A percentile compares a stretch with the other conserved stretches of the same genome.
Evolutionary conservation across 352 stramenopile species (phyloP).

Genomic region (Phytophthora sp.): DNA sequence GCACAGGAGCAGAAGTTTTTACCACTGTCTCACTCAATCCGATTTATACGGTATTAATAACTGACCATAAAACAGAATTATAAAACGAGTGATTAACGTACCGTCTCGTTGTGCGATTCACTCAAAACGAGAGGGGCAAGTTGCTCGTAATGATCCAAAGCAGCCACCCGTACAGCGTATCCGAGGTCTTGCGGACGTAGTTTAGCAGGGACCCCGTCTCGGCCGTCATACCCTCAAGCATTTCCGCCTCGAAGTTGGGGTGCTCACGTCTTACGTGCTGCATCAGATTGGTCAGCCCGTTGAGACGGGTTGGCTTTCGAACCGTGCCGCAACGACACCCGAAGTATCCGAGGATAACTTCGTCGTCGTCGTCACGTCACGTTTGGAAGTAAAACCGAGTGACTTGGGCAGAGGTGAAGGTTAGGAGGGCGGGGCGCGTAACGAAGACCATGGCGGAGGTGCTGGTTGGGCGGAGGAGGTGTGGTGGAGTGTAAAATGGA

Average conservation of each 20-base stretch:
- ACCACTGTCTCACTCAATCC: no score
- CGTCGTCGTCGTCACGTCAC: slow-evolving; percentile 15
- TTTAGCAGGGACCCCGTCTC: slow-evolving; percentile 7
- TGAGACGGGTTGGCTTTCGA: slow-evolving; percentile 8
- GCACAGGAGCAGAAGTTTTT: no score
- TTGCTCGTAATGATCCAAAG: slow-evolving; percentile 2
- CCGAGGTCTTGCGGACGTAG: slow-evolving; percentile 2
- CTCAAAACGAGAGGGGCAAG: slow-evolving; percentile 10
- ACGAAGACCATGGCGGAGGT: slow-evolving; percentile 7
- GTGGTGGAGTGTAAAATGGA: not conserved
- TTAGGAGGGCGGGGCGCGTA: not conserved
- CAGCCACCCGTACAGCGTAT: slow-evolving; percentile 14
- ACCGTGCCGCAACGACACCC: slow-evolving; percentile 22
- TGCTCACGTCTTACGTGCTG: no score
- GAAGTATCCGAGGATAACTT: slow-evolving; percentile 21
- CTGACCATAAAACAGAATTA: not conserved
- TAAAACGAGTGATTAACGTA: not conserved
- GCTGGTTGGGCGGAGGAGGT: not conserved
- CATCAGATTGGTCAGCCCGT: no score
- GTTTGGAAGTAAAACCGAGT: slow-evolving; percentile 15
- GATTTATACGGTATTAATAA: no score
- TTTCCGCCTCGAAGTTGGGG: no score
- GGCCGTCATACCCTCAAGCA: no score
- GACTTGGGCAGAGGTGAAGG: slow-evolving; percentile 2
- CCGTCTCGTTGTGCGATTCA: slow-evolving; percentile 7